Evolutionary conservation across 2,329 filamentous ascomycete genomes (phyloP).

Genomic region (Aspergillus sergii): DNA sequence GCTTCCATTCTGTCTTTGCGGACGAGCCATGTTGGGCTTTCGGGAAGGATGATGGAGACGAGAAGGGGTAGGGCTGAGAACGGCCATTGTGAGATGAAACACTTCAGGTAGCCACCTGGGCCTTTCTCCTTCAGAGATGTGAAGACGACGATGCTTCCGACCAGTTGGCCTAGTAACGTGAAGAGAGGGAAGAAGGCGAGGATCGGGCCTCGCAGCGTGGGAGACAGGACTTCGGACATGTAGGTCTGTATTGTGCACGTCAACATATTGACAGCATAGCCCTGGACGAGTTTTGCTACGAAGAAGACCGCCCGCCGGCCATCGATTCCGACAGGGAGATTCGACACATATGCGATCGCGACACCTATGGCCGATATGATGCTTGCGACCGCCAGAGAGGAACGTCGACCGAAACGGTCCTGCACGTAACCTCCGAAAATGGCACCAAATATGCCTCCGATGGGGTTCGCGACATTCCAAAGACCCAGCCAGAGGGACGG

Average conservation of each 20-base stretch:
- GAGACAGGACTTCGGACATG: conserved; percentile 55
- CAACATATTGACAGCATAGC: conserved; percentile 49
- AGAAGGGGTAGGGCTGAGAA: conserved; percentile 45
- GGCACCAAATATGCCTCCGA: conserved; percentile 45
- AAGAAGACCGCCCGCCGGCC: conserved; percentile 46
- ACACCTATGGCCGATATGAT: conserved; percentile 43
- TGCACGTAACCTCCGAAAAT: conserved; percentile 43
- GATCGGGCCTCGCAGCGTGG: conserved; percentile 49
- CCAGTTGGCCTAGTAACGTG: conserved; percentile 52
- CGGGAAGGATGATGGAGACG: conserved; percentile 51
- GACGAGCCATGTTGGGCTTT: conserved; percentile 55
- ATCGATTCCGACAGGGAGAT: conserved; percentile 30
- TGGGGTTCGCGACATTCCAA: conserved; percentile 46
- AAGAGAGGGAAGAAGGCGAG: conserved; percentile 55
- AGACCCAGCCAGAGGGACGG: conserved; percentile 50
- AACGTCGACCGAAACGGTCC: conserved; percentile 44
- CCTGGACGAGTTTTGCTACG: conserved; percentile 50
- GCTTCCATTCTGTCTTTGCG: conserved; percentile 43
- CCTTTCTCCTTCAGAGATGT: conserved; percentile 29
- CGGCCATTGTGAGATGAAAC: conserved; percentile 30
- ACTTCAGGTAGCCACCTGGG: conserved; percentile 32
- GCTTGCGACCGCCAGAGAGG: conserved; percentile 39
- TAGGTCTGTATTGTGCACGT: conserved; percentile 51
- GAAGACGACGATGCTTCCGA: conserved; percentile 49
- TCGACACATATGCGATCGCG: conserved; percentile 38